These are phyloP conservation scores for Lenzites betulinus DNA, from an alignment of 768 basidiomycete genomes.

Conservation along the genomic window DNA sequence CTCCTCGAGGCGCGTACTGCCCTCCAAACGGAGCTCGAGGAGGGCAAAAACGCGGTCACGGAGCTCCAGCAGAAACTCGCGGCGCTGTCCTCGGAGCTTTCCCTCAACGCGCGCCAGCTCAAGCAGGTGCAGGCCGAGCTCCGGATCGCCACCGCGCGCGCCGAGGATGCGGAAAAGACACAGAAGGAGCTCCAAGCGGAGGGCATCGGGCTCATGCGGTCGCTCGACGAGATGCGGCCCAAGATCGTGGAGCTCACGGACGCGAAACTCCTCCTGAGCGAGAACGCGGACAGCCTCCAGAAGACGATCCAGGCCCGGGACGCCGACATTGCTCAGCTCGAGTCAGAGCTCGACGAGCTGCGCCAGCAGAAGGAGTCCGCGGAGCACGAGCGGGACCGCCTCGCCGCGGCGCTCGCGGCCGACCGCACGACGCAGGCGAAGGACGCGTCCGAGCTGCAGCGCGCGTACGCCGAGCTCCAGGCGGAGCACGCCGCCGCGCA, in stretches of 20 bases:
- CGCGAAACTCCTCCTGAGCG: constrained; percentile 65
- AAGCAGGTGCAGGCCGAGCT: constrained; percentile 68
- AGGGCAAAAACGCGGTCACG: constrained; percentile 47
- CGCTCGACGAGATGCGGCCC: constrained; percentile 83
- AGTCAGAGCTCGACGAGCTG: constrained; percentile 56
- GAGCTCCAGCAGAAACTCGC: constrained; percentile 62
- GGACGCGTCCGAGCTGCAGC: constrained; percentile 59
- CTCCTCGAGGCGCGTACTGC: constrained; percentile 52
- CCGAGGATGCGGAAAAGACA: constrained; percentile 71
- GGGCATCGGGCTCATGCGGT: constrained; percentile 74
- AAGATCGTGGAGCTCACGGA: constrained; percentile 83
- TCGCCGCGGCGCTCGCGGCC: constrained; percentile 27
- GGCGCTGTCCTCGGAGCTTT: constrained; percentile 55
- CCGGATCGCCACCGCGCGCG: constrained; percentile 61
- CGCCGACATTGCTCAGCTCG: constrained; percentile 59
- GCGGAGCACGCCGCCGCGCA: constrained; percentile 58
- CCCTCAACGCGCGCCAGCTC: constrained; percentile 54
- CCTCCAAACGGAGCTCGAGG: constrained; percentile 49
- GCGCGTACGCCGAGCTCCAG: constrained; percentile 62
- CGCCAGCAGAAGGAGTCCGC: constrained; percentile 51
- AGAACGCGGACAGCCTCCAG: constrained; percentile 61
- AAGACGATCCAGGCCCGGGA: constrained; percentile 58
- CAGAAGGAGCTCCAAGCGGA: constrained; percentile 77
- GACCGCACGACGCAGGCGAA: constrained; percentile 28
- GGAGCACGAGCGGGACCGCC: constrained; percentile 38